Evolutionary conservation across 2,329 filamentous ascomycete species (phyloP).

Genomic region (Plectosphaerella sp.): DNA sequence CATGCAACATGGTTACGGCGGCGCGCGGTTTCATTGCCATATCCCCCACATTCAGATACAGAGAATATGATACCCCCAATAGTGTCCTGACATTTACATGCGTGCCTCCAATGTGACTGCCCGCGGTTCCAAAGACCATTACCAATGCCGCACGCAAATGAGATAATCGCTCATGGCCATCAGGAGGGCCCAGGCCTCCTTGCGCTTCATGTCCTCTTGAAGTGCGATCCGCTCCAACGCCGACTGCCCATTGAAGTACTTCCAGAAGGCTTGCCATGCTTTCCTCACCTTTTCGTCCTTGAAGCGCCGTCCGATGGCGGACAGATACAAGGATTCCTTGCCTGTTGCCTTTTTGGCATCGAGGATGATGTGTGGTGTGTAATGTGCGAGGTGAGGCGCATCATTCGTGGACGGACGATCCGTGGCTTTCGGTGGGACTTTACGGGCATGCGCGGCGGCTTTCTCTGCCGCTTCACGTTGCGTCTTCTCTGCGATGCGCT

Average conservation of each 20-base stretch:
- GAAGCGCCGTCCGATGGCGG: constrained; percentile 53
- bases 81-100: no score
- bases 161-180: constrained; percentile 65
- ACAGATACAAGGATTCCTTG: constrained; percentile 68
- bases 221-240: constrained; percentile 82
- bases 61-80: neutral
- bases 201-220: constrained; percentile 82
- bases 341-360: constrained; percentile 76
- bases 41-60: neutral
- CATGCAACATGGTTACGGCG: no score
- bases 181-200: constrained; percentile 67
- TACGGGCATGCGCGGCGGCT: constrained; percentile 50
- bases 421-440: constrained; percentile 42
- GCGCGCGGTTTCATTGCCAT: neutral
- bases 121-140: constrained; percentile 1
- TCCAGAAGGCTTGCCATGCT: constrained; percentile 69
- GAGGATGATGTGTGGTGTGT: constrained; percentile 65
- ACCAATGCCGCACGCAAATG: constrained; percentile 68
- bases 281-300: constrained; percentile 54
- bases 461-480: constrained; percentile 50
- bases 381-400: constrained; percentile 50
- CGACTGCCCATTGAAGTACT: constrained; percentile 83
- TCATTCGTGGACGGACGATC: constrained; percentile 52
- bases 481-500: constrained; percentile 51
- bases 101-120: no score